Evolutionary conservation across 371 early-diverging fungal species (phyloP), one percentile per base, ranked within the genome.

Genomic region (Mucor mucedo): DNA sequence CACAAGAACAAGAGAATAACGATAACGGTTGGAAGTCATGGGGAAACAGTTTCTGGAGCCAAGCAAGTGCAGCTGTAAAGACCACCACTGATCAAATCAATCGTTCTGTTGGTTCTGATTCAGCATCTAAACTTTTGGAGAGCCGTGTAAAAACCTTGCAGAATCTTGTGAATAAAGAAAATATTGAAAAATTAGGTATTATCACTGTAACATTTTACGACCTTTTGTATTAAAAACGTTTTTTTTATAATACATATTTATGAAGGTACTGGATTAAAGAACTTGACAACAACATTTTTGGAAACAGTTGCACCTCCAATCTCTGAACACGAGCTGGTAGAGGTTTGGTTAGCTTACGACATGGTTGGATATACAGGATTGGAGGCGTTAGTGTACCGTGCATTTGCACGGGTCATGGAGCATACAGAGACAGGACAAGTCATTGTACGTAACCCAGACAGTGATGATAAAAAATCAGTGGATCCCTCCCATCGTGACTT

Each of bases 231-330:
- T 35, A 35, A 21, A 14, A 13, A 8, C n/a, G 5, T n/a, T 52
- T 32, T 35, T 52, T 35, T 49, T 49, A 21, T 21, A 21, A 21
- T 21, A 21, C 21, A 21, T 21, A 21, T 21, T 30, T 27, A 27
- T 30, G 9, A 5, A 68, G 85, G 88, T 73, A 81, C 55, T 63
- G 64, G 54, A 6, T 14, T 72, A 1, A 70, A 70, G 38, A 60
- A 62, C 28, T 48, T 70, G 32, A 70, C 70, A 44, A 66, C 62
- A 1, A 80, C 85, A 2, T 78, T 88, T 6, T 53, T 88, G 40
- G 87, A 88, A 35, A 85, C 84, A 39, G 86, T 88, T 32, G 89
- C 85, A 6, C 89, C 89, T 14, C 87, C 89, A 40, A 87, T 88
- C 58, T 83, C 86, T 14, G 87, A 88, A 56, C 87, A 89, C 58